A percentile compares a stretch with the other conserved stretches of the same genome.
phyloP scores from a whole-genome alignment of 2,329 filamentous ascomycete genomes.

The Talaromyces sp. region DNA sequence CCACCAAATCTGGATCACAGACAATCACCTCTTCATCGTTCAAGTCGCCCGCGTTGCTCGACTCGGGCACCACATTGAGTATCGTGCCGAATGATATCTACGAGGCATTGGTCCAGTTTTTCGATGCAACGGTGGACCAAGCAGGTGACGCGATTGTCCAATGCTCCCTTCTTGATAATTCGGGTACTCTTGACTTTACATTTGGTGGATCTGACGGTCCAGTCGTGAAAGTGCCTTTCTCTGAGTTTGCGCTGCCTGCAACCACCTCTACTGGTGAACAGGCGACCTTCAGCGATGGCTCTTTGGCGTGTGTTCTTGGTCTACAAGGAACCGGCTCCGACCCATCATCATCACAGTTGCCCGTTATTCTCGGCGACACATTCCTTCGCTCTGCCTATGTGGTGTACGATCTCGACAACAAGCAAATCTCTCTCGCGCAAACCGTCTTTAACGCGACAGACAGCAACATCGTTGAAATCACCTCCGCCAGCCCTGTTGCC shows the following conservation, averaged over 20 bases:
- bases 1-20: constrained; percentile 20
- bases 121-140: constrained; percentile 19
- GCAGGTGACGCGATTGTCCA: constrained; percentile 34
- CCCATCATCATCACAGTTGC: constrained; percentile 27
- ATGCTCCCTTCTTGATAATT: constrained; percentile 42
- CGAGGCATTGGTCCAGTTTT: constrained; percentile 50
- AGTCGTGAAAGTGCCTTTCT: constrained; percentile 27
- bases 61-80: constrained; percentile 70
- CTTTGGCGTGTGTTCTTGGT: constrained; percentile 60
- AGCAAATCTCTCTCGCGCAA: constrained; percentile 66
- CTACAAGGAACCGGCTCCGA: constrained; percentile 52
- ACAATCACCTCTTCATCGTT: constrained; percentile 34
- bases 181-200: constrained; percentile 46
- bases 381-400: constrained; percentile 70
- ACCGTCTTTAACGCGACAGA: constrained; percentile 54
- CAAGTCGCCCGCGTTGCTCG: constrained; percentile 60
- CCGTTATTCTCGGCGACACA: constrained; percentile 66
- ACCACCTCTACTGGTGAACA: constrained; percentile 45
- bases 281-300: constrained; percentile 28
- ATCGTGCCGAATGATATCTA: constrained; percentile 65
- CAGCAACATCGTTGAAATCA: constrained; percentile 17
- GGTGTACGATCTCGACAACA: constrained; percentile 67
- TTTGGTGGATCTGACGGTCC: constrained; percentile 47
- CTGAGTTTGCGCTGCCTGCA: constrained; percentile 60
- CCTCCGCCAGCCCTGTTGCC: constrained; percentile 2